Conservation (phyloP, 2,329 filamentous ascomycete species). For the Thelonectria blattea region DNA sequence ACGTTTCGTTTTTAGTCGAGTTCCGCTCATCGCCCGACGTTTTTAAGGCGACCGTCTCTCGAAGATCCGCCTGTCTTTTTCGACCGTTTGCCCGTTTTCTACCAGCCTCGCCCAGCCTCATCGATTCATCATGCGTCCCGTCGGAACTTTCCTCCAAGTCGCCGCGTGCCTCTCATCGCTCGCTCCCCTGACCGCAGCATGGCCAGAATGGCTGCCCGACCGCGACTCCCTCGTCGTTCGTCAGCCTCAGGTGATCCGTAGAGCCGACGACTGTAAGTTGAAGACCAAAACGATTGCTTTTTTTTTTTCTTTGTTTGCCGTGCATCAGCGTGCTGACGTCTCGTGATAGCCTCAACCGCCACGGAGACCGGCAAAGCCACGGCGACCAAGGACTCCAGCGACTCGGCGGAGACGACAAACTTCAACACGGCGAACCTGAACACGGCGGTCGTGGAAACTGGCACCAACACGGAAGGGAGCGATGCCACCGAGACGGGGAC, state of each 20-base stretch:
- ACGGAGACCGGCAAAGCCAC: slow-evolving; percentile 20
- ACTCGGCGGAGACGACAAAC: slow-evolving; percentile 40
- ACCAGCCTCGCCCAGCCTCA: slow-evolving; percentile 4
- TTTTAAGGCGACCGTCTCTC: background rate
- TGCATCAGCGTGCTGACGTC: background rate
- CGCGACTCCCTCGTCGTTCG: slow-evolving; percentile 58
- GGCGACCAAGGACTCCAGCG: slow-evolving; percentile 34
- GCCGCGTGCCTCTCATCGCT: slow-evolving; percentile 59
- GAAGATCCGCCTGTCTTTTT: background rate
- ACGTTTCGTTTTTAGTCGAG: no score
- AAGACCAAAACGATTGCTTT: background rate
- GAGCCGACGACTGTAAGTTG: slow-evolving; percentile 42
- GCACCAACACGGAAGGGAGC: slow-evolving; percentile 21
- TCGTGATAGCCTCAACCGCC: slow-evolving; percentile 1
- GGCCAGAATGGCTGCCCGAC: slow-evolving; percentile 62
- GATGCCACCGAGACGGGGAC: slow-evolving; percentile 25
- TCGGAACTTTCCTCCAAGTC: slow-evolving; percentile 53
- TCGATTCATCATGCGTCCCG: slow-evolving; percentile 54
- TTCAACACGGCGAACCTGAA: slow-evolving; percentile 49
- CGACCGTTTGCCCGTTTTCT: background rate
- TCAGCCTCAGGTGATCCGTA: slow-evolving; percentile 33
- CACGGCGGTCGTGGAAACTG: slow-evolving; percentile 10
- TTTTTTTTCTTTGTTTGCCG: background rate
- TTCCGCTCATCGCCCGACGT: no score
- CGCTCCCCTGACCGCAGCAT: slow-evolving; percentile 58